phyloP scores from a whole-genome alignment of 768 basidiomycete genomes.

The Pleurotus eryngii region DNA sequence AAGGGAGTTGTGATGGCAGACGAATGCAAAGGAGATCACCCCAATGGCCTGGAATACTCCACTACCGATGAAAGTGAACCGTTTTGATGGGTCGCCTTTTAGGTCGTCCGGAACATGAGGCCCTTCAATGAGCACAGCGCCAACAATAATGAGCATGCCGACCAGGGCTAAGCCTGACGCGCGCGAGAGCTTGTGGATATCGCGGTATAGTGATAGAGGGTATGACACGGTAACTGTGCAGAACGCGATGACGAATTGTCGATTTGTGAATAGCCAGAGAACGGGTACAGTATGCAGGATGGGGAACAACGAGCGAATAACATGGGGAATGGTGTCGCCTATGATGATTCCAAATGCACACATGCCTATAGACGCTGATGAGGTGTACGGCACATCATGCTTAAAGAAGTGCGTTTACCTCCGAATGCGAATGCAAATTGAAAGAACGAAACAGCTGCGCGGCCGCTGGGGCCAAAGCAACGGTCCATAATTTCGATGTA shows the following conservation, averaged over 20 bases:
- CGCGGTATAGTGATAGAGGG: slow-evolving; percentile 91
- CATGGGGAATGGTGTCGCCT: slow-evolving; percentile 95
- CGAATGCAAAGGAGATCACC: slow-evolving; percentile 95
- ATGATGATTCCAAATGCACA: slow-evolving; percentile 98
- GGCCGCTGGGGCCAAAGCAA: slow-evolving; percentile 89
- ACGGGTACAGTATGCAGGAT: slow-evolving; percentile 62
- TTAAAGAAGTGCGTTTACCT: slow-evolving; percentile 41
- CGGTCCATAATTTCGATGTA: slow-evolving; percentile 95
- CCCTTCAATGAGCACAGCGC: slow-evolving; percentile 79
- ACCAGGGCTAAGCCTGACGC: slow-evolving; percentile 88
- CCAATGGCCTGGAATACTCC: slow-evolving; percentile 95
- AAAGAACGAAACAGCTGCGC: slow-evolving; percentile 92
- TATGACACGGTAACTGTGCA: slow-evolving; percentile 90
- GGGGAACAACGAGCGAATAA: slow-evolving; percentile 85
- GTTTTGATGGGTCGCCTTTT: slow-evolving; percentile 71
- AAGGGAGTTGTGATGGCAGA: slow-evolving; percentile 97
- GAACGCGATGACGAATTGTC: slow-evolving; percentile 85
- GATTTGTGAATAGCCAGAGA: slow-evolving; percentile 74
- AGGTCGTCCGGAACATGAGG: slow-evolving; percentile 69
- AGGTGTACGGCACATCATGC: not conserved
- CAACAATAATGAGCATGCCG: slow-evolving; percentile 93
- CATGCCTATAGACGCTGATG: slow-evolving; percentile 64
- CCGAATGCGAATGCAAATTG: slow-evolving; percentile 98
- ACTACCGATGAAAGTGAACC: slow-evolving; percentile 72
- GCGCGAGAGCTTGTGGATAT: slow-evolving; percentile 94